A percentile compares a stretch with the other conserved stretches of the same genome.
Evolutionary conservation across 163 green algal genomes (phyloP).

Genomic region (Smithsoniella earleae): DNA sequence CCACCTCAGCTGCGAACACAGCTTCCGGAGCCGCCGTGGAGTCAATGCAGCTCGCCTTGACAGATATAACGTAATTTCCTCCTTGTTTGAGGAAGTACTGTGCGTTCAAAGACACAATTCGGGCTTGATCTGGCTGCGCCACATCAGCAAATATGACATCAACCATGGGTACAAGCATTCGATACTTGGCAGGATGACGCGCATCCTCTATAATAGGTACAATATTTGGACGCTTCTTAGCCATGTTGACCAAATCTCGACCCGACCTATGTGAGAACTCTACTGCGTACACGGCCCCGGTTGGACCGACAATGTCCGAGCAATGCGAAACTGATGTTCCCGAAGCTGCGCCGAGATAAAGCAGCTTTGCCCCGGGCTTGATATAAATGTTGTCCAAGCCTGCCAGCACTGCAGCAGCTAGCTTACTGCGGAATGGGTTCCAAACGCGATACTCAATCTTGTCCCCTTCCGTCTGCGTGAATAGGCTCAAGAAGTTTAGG

Average conservation of each 20-base stretch:
- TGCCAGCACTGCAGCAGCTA: slow-evolving; percentile 92
- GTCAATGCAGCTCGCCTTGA: slow-evolving; percentile 99
- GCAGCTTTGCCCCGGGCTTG: slow-evolving; percentile 85
- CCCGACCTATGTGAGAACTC: slow-evolving; percentile 96
- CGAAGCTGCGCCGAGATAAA: slow-evolving; percentile 93
- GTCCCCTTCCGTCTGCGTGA: slow-evolving; percentile 46
- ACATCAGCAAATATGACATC: slow-evolving; percentile 99
- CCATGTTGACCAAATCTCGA: slow-evolving; percentile 99
- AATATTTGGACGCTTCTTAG: slow-evolving; percentile 99
- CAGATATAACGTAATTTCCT: slow-evolving; percentile 97
- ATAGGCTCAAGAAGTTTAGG: not conserved
- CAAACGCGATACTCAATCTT: slow-evolving; percentile 99
- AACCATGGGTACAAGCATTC: slow-evolving; percentile 99
- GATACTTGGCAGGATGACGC: slow-evolving; percentile 94
- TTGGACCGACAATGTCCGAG: slow-evolving; percentile 90
- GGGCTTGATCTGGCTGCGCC: slow-evolving; percentile 89
- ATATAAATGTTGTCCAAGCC: slow-evolving; percentile 99
- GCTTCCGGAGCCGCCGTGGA: slow-evolving; percentile 93
- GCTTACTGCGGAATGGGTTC: slow-evolving; percentile 99
- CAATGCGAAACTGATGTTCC: slow-evolving; percentile 88
- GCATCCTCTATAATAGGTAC: slow-evolving; percentile 99
- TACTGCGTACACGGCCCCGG: slow-evolving; percentile 94
- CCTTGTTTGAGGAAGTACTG: slow-evolving; percentile 97
- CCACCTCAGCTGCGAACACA: slow-evolving; percentile 96
- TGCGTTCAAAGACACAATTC: slow-evolving; percentile 64